Base-by-base conservation (phyloP, 768 basidiomycete genomes). In the Polyporus arcularius region DNA sequence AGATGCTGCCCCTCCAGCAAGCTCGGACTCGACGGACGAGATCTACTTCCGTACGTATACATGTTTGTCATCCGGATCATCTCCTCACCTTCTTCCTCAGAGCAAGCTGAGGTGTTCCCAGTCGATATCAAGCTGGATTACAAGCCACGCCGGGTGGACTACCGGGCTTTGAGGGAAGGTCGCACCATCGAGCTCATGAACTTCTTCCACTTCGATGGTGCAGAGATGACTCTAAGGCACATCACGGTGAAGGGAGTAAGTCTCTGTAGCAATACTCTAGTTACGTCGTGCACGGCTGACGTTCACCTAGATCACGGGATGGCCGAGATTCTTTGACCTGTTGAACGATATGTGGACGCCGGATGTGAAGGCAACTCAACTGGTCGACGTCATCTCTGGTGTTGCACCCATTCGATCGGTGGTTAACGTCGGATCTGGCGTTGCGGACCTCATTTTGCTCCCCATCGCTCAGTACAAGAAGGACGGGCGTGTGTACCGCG, bases 311-410 rank as follows among this genome's bases (percentile, higher is more conserved):
- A 83, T 98, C 47, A 90, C 91, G 15, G 96, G 96, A n/a, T 95
- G 94, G 92, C 79, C 90, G 9, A 85, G 87, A 47, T 78, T 98
- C 35, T 94, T 93, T 64, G 91, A 95, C 65, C 83, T 92, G 46
- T 78, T 99, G n/a, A 97, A 98, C 67, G 96, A 98, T 69, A 78
- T 98, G 28, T 99, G 97, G 97, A 98, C 97, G 0, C 97, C 97
- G 4, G 97, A 99, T 73, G 97, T 99, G 54, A 98, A 98, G 73
- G 95, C 97, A 12, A 98, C 97, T 9, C 97, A 99, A 71, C 84
- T 99, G 11, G 93, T 93, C 15, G 96, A 98, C 64, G 92, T 99
- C 52, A 92, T 99, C 55, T 96, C 96, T 26, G 97, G 97, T 6
- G 94, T 98, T 3, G 85, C 95, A 11, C 97, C 97, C 1, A 96